Evolutionary conservation across 345 rosid species (phyloP), one percentile per base, ranked within the genome.

Genomic region (Brassica napus): DNA sequence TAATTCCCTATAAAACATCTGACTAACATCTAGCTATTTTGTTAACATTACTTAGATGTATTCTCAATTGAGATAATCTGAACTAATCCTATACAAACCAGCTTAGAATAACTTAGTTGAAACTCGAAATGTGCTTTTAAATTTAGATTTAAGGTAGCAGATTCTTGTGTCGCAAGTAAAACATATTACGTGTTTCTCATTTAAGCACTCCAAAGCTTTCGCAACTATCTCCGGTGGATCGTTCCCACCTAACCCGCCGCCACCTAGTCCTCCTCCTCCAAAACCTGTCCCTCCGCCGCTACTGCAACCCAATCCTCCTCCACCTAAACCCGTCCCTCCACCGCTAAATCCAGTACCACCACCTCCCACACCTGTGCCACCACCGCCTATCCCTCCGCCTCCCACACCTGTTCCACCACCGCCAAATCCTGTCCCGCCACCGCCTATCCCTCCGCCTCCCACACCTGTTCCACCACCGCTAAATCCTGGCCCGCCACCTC

Each of bases 181-280:
- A 4, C 8, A 9, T 39, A 3, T 18, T 77, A 93, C 99, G 79
- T 79, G 59, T 85, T 82, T 90, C 15, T 93, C 83, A 76, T 86
- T 86, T 57, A 95, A 89, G 82, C 99, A 93, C 39, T 84, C 77
- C 89, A 92, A 73, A 16, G 99, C 99, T 81, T 86, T 89, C 0
- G 87, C 84, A 47, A 87, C 86, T 74, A 93, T 82, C 77, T 86
- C 79, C 77, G 92, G 78, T 15, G 91, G 88, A 79, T 87, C 84
- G 14, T 4, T 84, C 6, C 83, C 72, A 49, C 78, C 82, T 66
- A 55, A 8, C 3, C 78, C 64, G 14, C 65, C 80, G 14, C 65
- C 80, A 21, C 26, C 78, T 14, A 77, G 47, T 34, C 80, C 80
- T 42, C 73, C 79, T 76, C 68, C 79, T 24, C 73, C 79, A 23